Conservation (phyloP, 2,329 filamentous ascomycete genomes). For the Lecanicillium sp. region DNA sequence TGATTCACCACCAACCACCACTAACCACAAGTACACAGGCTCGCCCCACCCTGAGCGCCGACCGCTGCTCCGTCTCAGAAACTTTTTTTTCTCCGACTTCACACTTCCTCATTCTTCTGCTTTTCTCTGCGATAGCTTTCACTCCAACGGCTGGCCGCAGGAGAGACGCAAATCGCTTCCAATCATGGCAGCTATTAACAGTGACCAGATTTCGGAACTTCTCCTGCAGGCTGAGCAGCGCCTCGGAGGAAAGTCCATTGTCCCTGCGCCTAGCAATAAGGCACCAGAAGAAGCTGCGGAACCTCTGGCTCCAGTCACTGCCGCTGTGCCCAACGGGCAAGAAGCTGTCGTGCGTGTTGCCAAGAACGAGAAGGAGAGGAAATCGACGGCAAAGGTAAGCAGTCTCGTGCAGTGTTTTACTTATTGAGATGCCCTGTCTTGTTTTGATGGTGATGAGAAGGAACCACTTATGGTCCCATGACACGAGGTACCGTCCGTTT, state of each 20-base stretch:
- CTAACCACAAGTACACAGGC: background rate
- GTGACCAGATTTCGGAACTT: slow-evolving; percentile 27
- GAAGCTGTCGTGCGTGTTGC: slow-evolving; percentile 7
- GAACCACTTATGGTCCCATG: slow-evolving; percentile 31
- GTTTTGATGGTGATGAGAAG: slow-evolving; percentile 33
- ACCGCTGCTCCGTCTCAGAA: no score
- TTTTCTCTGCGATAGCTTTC: background rate
- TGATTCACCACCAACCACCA: no score
- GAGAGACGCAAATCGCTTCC: background rate
- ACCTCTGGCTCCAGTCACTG: slow-evolving; percentile 16
- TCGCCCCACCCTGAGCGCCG: no score
- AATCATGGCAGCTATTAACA: slow-evolving; percentile 24
- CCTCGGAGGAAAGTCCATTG: slow-evolving; percentile 19
- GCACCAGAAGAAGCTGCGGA: slow-evolving; percentile 8
- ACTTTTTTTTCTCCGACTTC: slow-evolving; percentile 10
- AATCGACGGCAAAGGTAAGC: slow-evolving; percentile 24
- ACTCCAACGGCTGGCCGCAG: slow-evolving; percentile 13
- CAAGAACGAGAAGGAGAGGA: slow-evolving; percentile 2
- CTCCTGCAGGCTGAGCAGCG: slow-evolving; percentile 29
- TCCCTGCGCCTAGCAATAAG: background rate
- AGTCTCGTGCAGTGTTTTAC: no score
- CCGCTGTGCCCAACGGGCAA: slow-evolving; percentile 8
- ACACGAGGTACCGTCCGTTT: slow-evolving; percentile 35
- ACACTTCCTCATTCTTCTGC: background rate
- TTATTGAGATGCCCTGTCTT: background rate